Evolutionary conservation across 2,329 filamentous ascomycete genomes (phyloP).

Genomic region (Aspergillus tamarii): DNA sequence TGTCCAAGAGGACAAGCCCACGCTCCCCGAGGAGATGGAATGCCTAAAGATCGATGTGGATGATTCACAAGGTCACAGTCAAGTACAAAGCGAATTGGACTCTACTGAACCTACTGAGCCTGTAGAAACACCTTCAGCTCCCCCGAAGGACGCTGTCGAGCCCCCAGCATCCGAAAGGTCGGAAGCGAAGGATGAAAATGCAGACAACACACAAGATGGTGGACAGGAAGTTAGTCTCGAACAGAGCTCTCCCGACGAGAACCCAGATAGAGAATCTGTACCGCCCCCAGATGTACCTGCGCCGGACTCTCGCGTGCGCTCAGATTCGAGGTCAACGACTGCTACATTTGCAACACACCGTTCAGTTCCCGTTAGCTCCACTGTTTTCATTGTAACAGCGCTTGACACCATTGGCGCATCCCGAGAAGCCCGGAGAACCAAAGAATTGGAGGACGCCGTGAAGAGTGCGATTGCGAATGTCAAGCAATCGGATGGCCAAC

Average conservation of each 20-base stretch:
- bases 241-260: conserved; percentile 20
- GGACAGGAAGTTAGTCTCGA: conserved; percentile 18
- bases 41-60: conserved; percentile 33
- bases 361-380: conserved; percentile 78
- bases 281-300: conserved; percentile 28
- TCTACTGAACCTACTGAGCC: conserved; percentile 26
- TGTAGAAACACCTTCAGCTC: conserved; percentile 27
- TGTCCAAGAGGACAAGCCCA: conserved; percentile 37
- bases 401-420: conserved; percentile 89
- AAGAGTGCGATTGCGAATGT: conserved; percentile 82
- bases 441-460: conserved; percentile 78
- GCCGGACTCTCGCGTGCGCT: conserved; percentile 51
- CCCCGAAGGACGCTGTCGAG: conserved; percentile 30
- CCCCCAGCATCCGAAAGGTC: conserved; percentile 27
- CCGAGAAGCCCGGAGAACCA: conserved; percentile 86
- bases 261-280: conserved; percentile 19
- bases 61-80: conserved; percentile 16
- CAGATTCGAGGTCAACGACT: conserved; percentile 64
- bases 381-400: conserved; percentile 93
- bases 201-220: conserved; percentile 18
- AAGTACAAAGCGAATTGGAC: conserved; percentile 12
- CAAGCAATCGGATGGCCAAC: conserved; percentile 77
- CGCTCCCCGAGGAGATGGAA: conserved; percentile 31
- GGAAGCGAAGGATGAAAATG: conserved; percentile 23
- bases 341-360: conserved; percentile 54